Base-by-base conservation (phyloP, 768 basidiomycete genomes). In the Exsudoporus frostii region DNA sequence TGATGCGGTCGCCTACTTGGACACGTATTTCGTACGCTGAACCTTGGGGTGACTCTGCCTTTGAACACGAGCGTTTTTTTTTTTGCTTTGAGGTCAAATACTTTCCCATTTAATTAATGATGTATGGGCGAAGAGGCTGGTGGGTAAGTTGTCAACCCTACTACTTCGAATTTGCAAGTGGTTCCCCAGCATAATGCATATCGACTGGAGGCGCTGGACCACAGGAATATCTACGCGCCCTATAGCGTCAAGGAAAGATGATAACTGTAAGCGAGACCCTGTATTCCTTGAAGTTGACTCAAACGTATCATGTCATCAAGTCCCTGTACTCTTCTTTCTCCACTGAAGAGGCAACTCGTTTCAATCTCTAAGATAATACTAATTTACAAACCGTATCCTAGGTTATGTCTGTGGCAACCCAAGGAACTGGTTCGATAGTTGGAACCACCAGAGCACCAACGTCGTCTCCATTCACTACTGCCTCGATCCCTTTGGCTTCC, bases 381-480 rank as follows among this genome's bases (percentile, higher is more conserved):
- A 4, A 32, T 6, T 19, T 4, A 27, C 30, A 19, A 11, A 48
- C 32, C 25, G n/a, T 41, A 7, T 19, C 29, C 11, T 25, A 82
- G 81, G 79, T 22, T 86, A 82, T 53, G 64, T 78, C 20, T 81
- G 63, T 57, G 83, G 85, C 5, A 86, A 85, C 62, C 84, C 83
- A 1, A 73, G 71, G 1, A 83, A 80, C 63, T 87, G 81, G 82
- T 86, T 85, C 61, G 78, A 85, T 58, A 71, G 75, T 58, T 86
- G 83, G 84, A 70, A 87, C 48, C 70, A 84, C 40, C 84, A 85
- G 59, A 79, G 73, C 25, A 83, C 83, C 3, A 78, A 82, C 50
- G 78, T 86, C 22, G 76, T 86, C 38, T 83, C 85, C 0, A 77
- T 85, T 7, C 84, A 87, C 65, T 86, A 86, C 65, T 80, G 81